Base-by-base conservation (phyloP, 768 basidiomycete species). In the Krasilnikovozyma curviuscula region DNA sequence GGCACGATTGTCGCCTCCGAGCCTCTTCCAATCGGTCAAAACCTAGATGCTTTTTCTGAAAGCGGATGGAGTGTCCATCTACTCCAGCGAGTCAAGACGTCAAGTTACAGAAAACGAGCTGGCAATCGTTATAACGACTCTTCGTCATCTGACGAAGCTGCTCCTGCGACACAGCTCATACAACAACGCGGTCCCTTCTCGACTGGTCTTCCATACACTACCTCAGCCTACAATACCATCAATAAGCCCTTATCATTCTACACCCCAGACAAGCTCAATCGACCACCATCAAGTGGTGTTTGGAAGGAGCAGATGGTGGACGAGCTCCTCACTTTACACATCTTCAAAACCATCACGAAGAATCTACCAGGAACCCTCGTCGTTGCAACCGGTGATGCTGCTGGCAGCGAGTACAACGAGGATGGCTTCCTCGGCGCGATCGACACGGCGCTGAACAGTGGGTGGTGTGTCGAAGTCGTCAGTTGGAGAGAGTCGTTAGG, bases 381-480 rank as follows among this genome's bases (percentile, higher is more conserved):
- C 38, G 73, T 95, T 35, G 89, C 84, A 1, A 93, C 89, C 0
- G 89, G 89, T 5, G 89, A 97, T 63, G 86, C 85, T 21, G 83
- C 84, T 57, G 78, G 81, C 9, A 81, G 83, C 5, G 81, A 91
- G 61, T 93, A 91, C 61, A 89, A 78, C 63, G 81, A 84, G 51
- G 81, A 86, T 58, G 89, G 89, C 6, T 97, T 93, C 67, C 62
- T 88, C 23, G 85, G 86, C 0, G 81, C 81, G 37, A 83, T 88
- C 12, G 69, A 82, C 49, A 77, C 78, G 12, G 89, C 89, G 5
- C 66, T 95, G 56, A 79, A 77, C 65, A 74, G 79, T 40, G 89
- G 89, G 2, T 97, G 89, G 89, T 73, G 71, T 48, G 85, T 97
- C n/a, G 89, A 97, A 66, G 60, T 95, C 58, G 88, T 85, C 65